Evolutionary conservation across 179 eudicot species (phyloP).

Genomic region (Monotropa hypopitys): DNA sequence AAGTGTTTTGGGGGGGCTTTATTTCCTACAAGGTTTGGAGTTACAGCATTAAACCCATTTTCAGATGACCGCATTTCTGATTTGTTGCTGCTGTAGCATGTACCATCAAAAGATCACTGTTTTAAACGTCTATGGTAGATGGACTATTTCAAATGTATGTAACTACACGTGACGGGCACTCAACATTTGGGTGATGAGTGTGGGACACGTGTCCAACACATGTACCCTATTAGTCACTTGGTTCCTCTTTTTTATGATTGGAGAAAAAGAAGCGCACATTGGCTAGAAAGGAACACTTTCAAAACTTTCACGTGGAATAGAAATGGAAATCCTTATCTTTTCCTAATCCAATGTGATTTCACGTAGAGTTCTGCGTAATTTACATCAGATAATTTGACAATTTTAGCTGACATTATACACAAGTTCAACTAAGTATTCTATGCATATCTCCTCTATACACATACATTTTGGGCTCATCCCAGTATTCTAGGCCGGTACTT

Average conservation of each 20-base stretch:
- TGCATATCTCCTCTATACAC: too few relatives aligned
- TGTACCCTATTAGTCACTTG: background rate
- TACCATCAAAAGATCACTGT: background rate
- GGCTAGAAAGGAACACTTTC: background rate
- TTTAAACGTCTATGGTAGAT: background rate
- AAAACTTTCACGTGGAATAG: background rate
- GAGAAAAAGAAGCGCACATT: background rate
- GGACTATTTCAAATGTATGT: background rate
- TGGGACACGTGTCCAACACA: background rate
- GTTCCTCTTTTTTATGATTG: background rate
- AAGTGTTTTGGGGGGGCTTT: background rate
- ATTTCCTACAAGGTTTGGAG: background rate
- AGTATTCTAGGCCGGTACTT: background rate
- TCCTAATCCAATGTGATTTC: background rate
- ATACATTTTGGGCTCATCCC: too few relatives aligned
- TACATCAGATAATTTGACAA: background rate
- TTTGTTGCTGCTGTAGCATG: background rate
- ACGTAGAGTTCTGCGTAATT: background rate
- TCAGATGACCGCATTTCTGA: background rate
- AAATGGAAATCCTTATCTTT: background rate
- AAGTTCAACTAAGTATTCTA: background rate
- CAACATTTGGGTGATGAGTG: background rate
- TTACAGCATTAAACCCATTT: background rate
- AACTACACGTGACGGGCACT: background rate
- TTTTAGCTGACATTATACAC: background rate